Evolutionary conservation across 495 filamentous ascomycete genomes (phyloP), one percentile per base, ranked within the genome.

Genomic region (Podospora comata): DNA sequence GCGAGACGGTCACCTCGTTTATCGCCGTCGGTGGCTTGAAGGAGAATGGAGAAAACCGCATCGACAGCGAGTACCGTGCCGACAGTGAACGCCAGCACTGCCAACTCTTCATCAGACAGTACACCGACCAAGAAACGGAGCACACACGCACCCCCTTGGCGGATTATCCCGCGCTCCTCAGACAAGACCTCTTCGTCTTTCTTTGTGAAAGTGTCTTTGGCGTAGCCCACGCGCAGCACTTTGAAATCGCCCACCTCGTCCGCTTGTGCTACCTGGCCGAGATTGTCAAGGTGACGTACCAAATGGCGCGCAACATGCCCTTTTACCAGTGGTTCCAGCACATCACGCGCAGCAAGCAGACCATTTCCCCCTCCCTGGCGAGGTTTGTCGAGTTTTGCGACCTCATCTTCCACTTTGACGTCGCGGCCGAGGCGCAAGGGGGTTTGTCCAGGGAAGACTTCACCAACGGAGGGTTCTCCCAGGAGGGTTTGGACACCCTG

Each of bases 211-310:
- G 88, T 26, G 89, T 92, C 23, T 87, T 90, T 19, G 85, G 92
- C 13, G 62, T 83, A 16, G 70, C 70, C 23, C 67, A 76, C 23
- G 77, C 79, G 16, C 76, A 80, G 56, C 77, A 86, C 59, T 83
- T 96, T 61, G 89, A 97, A 64, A 87, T 96, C 34, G 86, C 90
- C 67, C 92, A 97, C 79, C 73, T 98, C 18, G 79, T 98, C 32
- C 91, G 91, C 15, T 85, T 97, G 66, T 98, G 95, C 81, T 97
- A 96, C 74, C 84, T 96, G 53, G 92, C 92, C 30, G 94, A 99
- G 79, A 86, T 98, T 57, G 88, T 93, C 57, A 95, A 96, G 79
- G 90, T 92, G 3, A 80, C 85, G 56, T 79, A 81, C 65, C 76
- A 84, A 27, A 69, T 90, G 28, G 83, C 80, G 5, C 77, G 83